These are phyloP conservation scores for Magnolia sinica DNA, from an alignment of 164 flowering plant genomes.

Conservation along the genomic window DNA sequence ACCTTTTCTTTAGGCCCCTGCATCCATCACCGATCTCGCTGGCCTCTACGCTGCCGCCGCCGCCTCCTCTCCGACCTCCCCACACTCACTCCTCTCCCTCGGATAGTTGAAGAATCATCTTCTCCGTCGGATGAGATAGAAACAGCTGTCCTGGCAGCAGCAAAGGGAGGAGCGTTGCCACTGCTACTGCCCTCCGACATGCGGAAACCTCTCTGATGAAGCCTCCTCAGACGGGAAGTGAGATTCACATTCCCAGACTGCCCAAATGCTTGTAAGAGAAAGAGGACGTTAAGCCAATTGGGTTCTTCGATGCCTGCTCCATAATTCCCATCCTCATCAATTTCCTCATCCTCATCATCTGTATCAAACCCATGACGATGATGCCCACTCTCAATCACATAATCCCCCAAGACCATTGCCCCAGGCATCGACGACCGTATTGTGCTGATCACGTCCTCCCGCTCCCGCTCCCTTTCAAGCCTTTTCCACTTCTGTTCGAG, in stretches of 20 bases:
- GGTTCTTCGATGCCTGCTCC: conserved; percentile 27
- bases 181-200: conserved; percentile 13
- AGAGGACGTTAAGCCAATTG: conserved; percentile 40
- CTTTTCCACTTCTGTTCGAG: conserved; percentile 46
- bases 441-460: conserved; percentile 50
- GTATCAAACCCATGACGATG: conserved; percentile 20
- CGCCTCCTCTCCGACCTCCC: conserved; percentile 23
- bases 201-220: conserved; percentile 24
- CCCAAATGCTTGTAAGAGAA: conserved; percentile 55
- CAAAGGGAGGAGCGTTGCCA: conserved; percentile 5
- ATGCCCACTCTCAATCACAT: conserved; percentile 37
- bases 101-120: conserved; percentile 1
- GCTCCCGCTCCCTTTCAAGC: conserved; percentile 45
- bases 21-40: conserved; percentile 8
- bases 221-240: conserved; percentile 35
- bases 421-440: conserved; percentile 51
- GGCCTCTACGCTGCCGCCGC: conserved; percentile 23
- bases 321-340: conserved; percentile 16
- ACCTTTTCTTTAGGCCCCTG: conserved; percentile 1
- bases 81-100: conserved; percentile 13
- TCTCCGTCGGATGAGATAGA: conserved; percentile 13
- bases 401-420: conserved; percentile 49
- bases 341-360: conserved; percentile 8
- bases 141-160: not conserved
- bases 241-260: conserved; percentile 32